Conservation (phyloP, 805 yeast genomes). For the Teunomyces kruisii region DNA sequence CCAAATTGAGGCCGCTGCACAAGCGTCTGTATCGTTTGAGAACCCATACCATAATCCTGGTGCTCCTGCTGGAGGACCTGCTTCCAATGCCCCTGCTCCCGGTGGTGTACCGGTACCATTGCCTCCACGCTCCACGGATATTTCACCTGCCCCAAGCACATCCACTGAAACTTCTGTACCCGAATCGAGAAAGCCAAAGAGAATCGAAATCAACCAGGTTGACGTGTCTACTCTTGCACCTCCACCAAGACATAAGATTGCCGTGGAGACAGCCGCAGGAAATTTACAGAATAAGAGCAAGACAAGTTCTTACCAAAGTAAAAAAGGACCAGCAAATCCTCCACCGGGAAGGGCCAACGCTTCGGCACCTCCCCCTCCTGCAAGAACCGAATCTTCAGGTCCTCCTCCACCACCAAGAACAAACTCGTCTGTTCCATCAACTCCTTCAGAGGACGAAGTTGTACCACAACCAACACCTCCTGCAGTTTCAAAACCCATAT, state of each 20-base stretch:
- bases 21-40: constrained; percentile 26
- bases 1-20: not conserved
- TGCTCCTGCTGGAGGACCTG: constrained; percentile 5
- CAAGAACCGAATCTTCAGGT: not conserved
- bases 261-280: not conserved
- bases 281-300: not conserved
- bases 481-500: not conserved
- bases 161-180: not conserved
- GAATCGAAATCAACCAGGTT: constrained; percentile 1
- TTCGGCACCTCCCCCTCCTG: not conserved
- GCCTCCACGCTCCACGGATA: not conserved
- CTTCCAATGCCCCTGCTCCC: not conserved
- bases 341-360: not conserved
- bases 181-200: not conserved
- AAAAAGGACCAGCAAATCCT: not conserved
- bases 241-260: constrained; percentile 1
- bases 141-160: not conserved
- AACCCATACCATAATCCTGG: constrained; percentile 20
- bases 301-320: not conserved
- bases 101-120: not conserved
- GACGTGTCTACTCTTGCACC: constrained; percentile 6
- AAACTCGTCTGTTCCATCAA: constrained; percentile 2
- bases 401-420: not conserved
- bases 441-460: constrained; percentile 1
- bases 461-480: not conserved